Evolutionary conservation across 495 filamentous ascomycete species (phyloP).

Genomic region (Terfezia claveryi): DNA sequence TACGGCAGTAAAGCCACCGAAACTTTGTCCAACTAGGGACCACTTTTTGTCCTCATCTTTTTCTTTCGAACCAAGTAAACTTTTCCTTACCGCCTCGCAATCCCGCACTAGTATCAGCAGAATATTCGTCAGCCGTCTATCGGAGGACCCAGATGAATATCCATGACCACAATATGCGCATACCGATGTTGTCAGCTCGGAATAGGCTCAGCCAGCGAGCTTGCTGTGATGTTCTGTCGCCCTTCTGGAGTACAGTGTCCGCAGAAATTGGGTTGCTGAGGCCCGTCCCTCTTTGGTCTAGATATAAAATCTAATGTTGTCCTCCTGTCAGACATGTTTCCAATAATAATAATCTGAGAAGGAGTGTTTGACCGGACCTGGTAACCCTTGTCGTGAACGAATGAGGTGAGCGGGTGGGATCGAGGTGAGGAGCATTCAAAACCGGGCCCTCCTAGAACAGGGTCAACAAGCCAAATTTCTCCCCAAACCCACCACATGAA

Average conservation of each 20-base stretch:
- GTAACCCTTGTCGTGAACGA: conserved; percentile 62
- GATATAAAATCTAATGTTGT: conserved; percentile 33
- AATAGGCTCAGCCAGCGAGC: conserved; percentile 68
- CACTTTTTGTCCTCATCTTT: conserved; percentile 54
- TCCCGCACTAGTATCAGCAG: conserved; percentile 39
- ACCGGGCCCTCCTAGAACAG: conserved; percentile 43
- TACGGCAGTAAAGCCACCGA: conserved; percentile 66
- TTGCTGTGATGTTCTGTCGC: conserved; percentile 38
- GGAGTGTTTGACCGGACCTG: conserved; percentile 20
- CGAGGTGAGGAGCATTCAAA: conserved; percentile 53
- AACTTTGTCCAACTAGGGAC: conserved; percentile 68
- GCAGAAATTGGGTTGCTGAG: conserved; percentile 59
- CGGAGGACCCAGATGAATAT: not conserved
- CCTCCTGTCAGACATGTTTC: no score
- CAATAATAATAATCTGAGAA: no score
- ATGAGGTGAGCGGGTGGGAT: conserved; percentile 38
- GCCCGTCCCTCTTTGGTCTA: conserved; percentile 81
- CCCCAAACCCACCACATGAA: no score
- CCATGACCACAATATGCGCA: not conserved
- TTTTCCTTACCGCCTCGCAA: conserved; percentile 61
- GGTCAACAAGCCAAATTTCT: not conserved
- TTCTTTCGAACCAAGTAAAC: conserved; percentile 37
- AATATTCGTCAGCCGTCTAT: not conserved
- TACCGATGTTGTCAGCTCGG: conserved; percentile 58
- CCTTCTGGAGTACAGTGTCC: conserved; percentile 39